Evolutionary conservation across 176 grass and related monocot genomes (phyloP).

Genomic region (Hordeum marinum): DNA sequence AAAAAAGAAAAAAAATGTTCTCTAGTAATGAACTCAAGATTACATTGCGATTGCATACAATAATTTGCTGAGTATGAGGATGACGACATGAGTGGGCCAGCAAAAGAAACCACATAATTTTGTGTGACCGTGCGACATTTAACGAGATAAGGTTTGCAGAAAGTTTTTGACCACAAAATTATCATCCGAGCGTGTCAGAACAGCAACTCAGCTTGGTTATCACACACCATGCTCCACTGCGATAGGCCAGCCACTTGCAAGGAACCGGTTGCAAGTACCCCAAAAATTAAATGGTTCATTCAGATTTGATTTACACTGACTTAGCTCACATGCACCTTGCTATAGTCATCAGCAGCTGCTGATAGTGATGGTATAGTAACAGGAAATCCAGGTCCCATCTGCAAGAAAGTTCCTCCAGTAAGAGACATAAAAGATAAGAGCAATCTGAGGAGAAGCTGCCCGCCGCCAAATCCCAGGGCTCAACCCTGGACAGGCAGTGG

Average conservation of each 20-base stretch:
- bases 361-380: conserved; percentile 88
- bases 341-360: conserved; percentile 73
- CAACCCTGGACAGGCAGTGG: no score
- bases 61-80: not conserved
- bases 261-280: not conserved
- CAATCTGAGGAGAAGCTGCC: not conserved
- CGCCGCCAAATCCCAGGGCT: no score
- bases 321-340: conserved; percentile 63
- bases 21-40: not conserved
- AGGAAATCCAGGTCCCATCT: conserved; percentile 97
- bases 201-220: not conserved
- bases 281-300: not conserved
- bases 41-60: conserved; percentile 43
- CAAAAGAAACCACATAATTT: not conserved
- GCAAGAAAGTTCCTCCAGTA: conserved; percentile 32
- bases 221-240: not conserved
- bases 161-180: conserved; percentile 16
- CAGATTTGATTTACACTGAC: not conserved
- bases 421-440: not conserved
- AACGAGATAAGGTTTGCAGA: not conserved
- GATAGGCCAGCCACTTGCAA: conserved; percentile 9
- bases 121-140: not conserved
- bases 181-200: conserved; percentile 13
- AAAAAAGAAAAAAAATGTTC: not conserved
- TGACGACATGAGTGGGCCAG: not conserved